These are phyloP conservation scores for Dendrothele bispora DNA, from an alignment of 768 basidiomycete species.

Conservation along the genomic window DNA sequence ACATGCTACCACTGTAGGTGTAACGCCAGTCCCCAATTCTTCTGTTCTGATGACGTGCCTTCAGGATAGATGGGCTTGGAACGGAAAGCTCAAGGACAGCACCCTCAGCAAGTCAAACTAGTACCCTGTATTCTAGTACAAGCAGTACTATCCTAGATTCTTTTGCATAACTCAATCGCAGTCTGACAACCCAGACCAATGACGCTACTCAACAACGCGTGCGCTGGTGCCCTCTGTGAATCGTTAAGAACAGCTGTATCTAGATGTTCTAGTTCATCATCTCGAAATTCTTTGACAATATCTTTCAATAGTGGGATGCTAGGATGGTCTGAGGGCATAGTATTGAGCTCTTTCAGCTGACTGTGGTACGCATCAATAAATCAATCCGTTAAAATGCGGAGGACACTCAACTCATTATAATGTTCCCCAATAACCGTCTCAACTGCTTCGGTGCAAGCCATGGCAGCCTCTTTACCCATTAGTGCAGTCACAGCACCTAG, in stretches of 20 bases:
- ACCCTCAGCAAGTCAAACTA: conserved; percentile 23
- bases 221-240: conserved; percentile 88
- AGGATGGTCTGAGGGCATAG: conserved; percentile 64
- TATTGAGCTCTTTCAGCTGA: conserved; percentile 76
- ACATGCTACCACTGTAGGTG: neutral
- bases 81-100: conserved; percentile 30
- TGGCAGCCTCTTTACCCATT: conserved; percentile 90
- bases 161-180: conserved; percentile 88
- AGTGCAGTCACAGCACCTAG: conserved; percentile 84
- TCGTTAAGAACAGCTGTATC: conserved; percentile 87
- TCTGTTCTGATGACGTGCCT: conserved; percentile 4
- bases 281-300: conserved; percentile 81
- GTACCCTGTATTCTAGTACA: conserved; percentile 10
- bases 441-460: conserved; percentile 98
- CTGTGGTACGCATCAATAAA: conserved; percentile 37
- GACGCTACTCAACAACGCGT: conserved; percentile 84
- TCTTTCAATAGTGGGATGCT: conserved; percentile 74
- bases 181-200: conserved; percentile 85
- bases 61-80: conserved; percentile 21
- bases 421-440: conserved; percentile 98
- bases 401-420: conserved; percentile 86
- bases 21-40: conserved; percentile 1
- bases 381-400: neutral
- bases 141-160: conserved; percentile 46
- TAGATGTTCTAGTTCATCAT: conserved; percentile 94